These are phyloP conservation scores for Psilocybe subaeruginosa DNA, from an alignment of 768 basidiomycete species.

Conservation along the genomic window DNA sequence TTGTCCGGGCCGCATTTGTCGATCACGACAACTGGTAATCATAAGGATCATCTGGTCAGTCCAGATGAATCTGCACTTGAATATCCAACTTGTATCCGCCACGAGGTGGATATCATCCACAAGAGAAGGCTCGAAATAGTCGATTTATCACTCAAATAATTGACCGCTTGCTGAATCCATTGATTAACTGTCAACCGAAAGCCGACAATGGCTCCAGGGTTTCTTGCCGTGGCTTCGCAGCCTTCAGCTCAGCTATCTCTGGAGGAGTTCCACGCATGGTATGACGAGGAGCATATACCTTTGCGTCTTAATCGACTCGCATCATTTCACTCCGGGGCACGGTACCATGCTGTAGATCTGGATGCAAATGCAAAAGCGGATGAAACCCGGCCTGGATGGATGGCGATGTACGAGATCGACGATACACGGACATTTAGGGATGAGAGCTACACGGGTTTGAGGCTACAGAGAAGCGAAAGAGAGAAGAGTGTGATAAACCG, in stretches of 20 bases:
- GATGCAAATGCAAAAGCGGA: background rate
- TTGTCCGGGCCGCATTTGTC: no score
- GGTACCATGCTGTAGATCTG: slow-evolving; percentile 41
- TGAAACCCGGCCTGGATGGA: slow-evolving; percentile 39
- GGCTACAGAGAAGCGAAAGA: slow-evolving; percentile 44
- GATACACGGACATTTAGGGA: slow-evolving; percentile 42
- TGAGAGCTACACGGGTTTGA: slow-evolving; percentile 45
- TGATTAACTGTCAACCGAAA: background rate
- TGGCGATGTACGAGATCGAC: slow-evolving; percentile 54
- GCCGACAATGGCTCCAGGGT: slow-evolving; percentile 40
- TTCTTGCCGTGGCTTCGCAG: slow-evolving; percentile 52
- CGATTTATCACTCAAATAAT: no score
- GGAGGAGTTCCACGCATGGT: slow-evolving; percentile 60
- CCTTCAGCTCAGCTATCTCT: slow-evolving; percentile 43
- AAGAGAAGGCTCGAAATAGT: no score
- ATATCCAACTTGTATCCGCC: no score
- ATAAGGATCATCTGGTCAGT: no score
- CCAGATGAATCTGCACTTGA: no score
- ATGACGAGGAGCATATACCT: slow-evolving; percentile 59
- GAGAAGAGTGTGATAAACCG: slow-evolving; percentile 44
- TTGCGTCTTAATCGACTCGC: slow-evolving; percentile 47
- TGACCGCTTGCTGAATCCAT: no score
- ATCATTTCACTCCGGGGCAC: slow-evolving; percentile 51
- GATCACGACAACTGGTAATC: no score
- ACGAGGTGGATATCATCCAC: no score